Evolutionary conservation across 352 stramenopile species (phyloP).

Genomic region (Phytophthora podocarpi): DNA sequence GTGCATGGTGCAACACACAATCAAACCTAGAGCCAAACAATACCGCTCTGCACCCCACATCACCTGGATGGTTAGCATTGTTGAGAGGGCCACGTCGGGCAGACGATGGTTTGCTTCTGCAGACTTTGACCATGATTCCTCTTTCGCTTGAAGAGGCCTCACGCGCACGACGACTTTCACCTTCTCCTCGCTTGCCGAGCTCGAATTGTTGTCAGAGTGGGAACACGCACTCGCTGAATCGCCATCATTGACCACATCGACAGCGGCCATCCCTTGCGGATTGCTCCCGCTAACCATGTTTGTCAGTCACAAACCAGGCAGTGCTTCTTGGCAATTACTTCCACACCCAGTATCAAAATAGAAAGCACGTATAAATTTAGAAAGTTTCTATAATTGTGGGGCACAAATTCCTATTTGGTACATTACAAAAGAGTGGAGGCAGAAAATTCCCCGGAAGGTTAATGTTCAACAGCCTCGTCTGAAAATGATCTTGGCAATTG

Average conservation of each 20-base stretch:
- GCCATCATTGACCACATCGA: neutral
- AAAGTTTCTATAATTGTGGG: too few species aligned
- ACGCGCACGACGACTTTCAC: slow-evolving; percentile 71
- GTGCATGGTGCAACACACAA: neutral
- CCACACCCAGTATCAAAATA: slow-evolving; percentile 12
- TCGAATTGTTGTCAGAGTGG: slow-evolving; percentile 3
- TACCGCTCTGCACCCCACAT: neutral
- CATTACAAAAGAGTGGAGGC: too few species aligned
- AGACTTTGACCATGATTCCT: slow-evolving; percentile 43
- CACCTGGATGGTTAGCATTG: slow-evolving; percentile 47
- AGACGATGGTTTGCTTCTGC: neutral
- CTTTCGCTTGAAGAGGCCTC: slow-evolving; percentile 53
- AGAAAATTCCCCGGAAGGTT: too few species aligned
- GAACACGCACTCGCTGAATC: neutral
- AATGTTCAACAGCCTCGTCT: too few species aligned
- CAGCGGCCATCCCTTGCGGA: neutral
- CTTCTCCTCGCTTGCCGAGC: slow-evolving; percentile 41
- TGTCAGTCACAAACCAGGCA: neutral
- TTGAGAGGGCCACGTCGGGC: neutral
- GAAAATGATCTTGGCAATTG: too few species aligned
- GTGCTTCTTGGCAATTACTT: slow-evolving; percentile 2
- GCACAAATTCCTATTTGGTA: too few species aligned
- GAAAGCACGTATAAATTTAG: too few species aligned
- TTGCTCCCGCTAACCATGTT: slow-evolving; percentile 9
- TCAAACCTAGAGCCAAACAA: neutral